Base-by-base conservation (phyloP, 805 yeast genomes). In the Myxozyma lipomycoides region DNA sequence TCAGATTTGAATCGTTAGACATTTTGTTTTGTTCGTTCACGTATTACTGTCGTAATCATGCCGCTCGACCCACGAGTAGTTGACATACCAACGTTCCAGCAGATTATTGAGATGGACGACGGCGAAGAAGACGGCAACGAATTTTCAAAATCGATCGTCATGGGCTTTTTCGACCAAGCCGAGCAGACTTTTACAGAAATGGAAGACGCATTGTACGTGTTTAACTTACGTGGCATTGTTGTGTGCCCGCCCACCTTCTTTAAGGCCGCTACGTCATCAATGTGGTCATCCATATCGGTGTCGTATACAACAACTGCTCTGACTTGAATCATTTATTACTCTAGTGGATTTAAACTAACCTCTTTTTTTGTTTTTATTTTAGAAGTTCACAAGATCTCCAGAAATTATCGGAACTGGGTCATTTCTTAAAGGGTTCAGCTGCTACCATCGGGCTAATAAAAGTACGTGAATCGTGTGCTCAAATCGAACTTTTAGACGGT, bases 91-190 rank as follows among this genome's bases (percentile, higher is more conserved):
- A 91, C 89, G 25, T 84, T 93, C 65, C 80, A 83, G 49, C 98
- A 93, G 71, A 75, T 93, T 51, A 78, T 90, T 45, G 82, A 86
- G 46, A 90, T 93, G 97, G 98, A 93, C 68, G 96, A 91, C 64
- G 98, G 91, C 62, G 95, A 86, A 64, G 67, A 59, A 15, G 59
- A 54, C 22, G 72, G 69, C 48, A 93, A 90, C 52, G 96, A 88
- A 5, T 93, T 93, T 72, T 83, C 91, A 30, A 74, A 80, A 61
- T 77, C 84, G 34, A 73, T 93, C 50, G 83, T 91, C 48, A 78
- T 78, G 53, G 89, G 95, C 28, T 91, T 86, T 67, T 86, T 84
- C 51, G 95, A 87, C 50, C 98, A 93, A 70, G 96, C 95, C 4
- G 74, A 76, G 52, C 83, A 81, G 18, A 91, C 95, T 0, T 86